Conservation (phyloP, 176 grass and related monocot genomes). For the Raddia guianensis region DNA sequence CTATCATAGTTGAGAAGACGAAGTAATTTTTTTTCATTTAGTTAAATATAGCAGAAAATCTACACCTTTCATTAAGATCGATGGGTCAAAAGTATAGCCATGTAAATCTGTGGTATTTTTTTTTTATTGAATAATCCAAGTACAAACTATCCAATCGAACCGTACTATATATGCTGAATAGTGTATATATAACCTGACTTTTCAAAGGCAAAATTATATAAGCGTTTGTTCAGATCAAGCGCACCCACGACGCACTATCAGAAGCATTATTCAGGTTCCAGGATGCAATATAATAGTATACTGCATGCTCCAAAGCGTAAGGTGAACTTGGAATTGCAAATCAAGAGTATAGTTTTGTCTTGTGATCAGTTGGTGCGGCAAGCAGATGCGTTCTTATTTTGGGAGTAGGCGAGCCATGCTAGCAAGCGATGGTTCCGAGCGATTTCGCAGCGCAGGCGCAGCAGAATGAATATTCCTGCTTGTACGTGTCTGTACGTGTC, state of each 20-base stretch:
- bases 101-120: too few species aligned
- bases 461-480: neutral
- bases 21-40: too few species aligned
- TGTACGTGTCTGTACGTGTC: too few species aligned
- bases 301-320: neutral
- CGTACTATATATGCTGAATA: too few species aligned
- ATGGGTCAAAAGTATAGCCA: too few species aligned
- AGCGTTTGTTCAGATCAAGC: neutral
- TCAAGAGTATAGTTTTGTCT: neutral
- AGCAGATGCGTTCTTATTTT: too few species aligned
- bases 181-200: neutral
- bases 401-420: neutral
- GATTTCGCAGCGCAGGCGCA: neutral
- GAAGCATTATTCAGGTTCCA: neutral
- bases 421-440: neutral
- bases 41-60: too few species aligned
- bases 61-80: too few species aligned
- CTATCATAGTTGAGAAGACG: too few species aligned
- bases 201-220: neutral
- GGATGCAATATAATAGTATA: neutral
- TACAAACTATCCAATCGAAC: too few species aligned
- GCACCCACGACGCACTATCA: neutral
- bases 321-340: neutral
- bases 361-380: neutral
- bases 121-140: too few species aligned